These are phyloP conservation scores for Flaveria linearis DNA, from an alignment of 129 eudicot genomes.

Conservation along the genomic window DNA sequence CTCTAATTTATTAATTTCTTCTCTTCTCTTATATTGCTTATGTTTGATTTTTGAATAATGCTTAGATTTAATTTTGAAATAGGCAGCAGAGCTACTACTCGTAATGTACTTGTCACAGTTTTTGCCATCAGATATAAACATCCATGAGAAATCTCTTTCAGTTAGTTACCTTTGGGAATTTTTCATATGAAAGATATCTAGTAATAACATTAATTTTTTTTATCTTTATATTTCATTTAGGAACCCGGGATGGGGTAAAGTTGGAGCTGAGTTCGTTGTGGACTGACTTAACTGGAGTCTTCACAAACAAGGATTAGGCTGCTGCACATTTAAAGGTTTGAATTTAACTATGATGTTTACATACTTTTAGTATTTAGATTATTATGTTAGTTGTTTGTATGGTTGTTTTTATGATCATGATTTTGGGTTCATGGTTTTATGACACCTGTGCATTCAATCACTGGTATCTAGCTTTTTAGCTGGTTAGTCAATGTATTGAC, in stretches of 20 bases:
- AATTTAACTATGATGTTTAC: not conserved
- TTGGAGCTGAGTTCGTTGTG: slow-evolving; percentile 58
- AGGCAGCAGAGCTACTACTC: too few species aligned
- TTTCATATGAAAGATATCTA: not conserved
- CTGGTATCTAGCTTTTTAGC: too few species aligned
- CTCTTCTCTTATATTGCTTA: too few species aligned
- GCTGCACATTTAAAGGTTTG: slow-evolving; percentile 66
- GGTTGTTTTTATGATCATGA: not conserved
- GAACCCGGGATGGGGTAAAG: slow-evolving; percentile 67
- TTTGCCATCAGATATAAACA: slow-evolving; percentile 47
- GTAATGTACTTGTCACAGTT: slow-evolving; percentile 31
- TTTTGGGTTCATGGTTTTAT: not conserved
- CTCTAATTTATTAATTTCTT: too few species aligned
- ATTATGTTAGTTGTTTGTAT: not conserved
- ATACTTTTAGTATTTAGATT: not conserved
- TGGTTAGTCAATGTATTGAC: too few species aligned
- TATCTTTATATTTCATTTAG: slow-evolving; percentile 26
- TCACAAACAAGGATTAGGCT: slow-evolving; percentile 70
- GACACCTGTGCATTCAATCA: too few species aligned
- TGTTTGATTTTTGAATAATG: too few species aligned
- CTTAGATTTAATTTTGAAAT: too few species aligned
- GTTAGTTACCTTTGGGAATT: not conserved
- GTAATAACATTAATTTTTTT: not conserved
- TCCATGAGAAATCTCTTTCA: slow-evolving; percentile 4
- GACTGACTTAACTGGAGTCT: slow-evolving; percentile 68